Conservation (phyloP, 2,329 filamentous ascomycete genomes). For the Exophiala sp. region DNA sequence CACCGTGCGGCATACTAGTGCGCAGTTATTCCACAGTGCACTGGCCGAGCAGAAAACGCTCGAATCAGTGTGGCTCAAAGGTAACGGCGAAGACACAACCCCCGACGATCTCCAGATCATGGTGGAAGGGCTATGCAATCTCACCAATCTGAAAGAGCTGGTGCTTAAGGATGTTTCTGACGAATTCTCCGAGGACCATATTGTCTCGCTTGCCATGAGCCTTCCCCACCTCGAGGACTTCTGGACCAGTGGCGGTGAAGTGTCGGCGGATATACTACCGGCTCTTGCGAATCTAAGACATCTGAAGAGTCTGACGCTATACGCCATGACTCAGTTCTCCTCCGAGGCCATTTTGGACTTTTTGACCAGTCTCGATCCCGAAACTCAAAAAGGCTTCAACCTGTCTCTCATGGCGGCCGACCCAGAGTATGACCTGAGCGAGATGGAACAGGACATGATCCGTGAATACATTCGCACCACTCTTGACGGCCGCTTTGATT, state of each 20-base stretch:
- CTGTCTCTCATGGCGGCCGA: conserved; percentile 31
- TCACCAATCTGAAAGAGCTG: conserved; percentile 32
- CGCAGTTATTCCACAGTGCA: conserved; percentile 30
- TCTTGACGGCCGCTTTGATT: conserved; percentile 28
- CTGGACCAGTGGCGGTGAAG: conserved; percentile 32
- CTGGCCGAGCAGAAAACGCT: conserved; percentile 31
- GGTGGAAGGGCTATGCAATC: conserved; percentile 30
- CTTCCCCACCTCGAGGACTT: conserved; percentile 34
- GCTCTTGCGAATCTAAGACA: conserved; percentile 30
- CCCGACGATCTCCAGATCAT: conserved; percentile 31
- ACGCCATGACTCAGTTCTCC: conserved; percentile 34
- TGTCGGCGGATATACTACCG: conserved; percentile 32
- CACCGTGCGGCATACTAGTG: conserved; percentile 24
- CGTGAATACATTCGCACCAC: conserved; percentile 27
- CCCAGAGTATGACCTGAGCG: conserved; percentile 25
- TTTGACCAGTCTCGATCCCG: conserved; percentile 29
- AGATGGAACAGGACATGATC: conserved; percentile 32
- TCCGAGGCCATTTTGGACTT: conserved; percentile 33
- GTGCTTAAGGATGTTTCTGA: conserved; percentile 35
- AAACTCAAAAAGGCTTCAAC: conserved; percentile 31
- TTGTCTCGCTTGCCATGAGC: conserved; percentile 29
- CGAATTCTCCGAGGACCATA: conserved; percentile 32
- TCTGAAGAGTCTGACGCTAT: conserved; percentile 30
- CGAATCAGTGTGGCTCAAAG: conserved; percentile 32
- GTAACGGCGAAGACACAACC: conserved; percentile 29